Evolutionary conservation across 306 rosid genomes (phyloP), one percentile per base, ranked within the genome.

Genomic region (Malus orientalis): DNA sequence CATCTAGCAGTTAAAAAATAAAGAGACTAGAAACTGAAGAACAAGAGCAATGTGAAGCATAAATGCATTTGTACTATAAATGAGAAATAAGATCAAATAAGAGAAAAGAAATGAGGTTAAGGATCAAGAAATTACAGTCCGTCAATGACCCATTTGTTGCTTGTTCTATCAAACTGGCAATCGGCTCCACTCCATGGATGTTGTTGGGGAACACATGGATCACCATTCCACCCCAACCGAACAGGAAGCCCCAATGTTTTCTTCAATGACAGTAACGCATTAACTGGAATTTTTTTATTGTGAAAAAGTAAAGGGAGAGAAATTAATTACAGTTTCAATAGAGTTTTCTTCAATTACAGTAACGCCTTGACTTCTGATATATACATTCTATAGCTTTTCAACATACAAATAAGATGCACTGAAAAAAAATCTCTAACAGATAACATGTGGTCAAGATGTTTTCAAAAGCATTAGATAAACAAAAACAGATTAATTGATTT

Each of bases 131-230:
- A 53, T 78, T 96, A 96, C 99, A 92, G 90, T 82, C 98, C 99
- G 64, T 92, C 96, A 33, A 96, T 88, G 86, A 91, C 88, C 99
- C 96, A 96, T 85, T 86, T 91, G 85, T 80, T 74, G 66, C 81
- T 85, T 53, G 61, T 81, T 82, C 63, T 87, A 82, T 96, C 92
- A 30, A 79, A 82, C 65, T 86, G 97, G 83, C 98, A 92, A 76
- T 89, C 94, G 29, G 89, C 96, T 82, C 99, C 99, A 44, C 87
- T 88, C 98, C 98, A 96, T 33, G 99, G 99, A 86, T 92, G 99
- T 73, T 96, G 91, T 76, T 91, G 96, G 71, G 99, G 99, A 82
- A 91, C 97, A 59, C 99, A 96, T 7, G 98, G 99, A 96, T 96
- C 99, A 57, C 99, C 99, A 51, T 96, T 92, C 99, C 99, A 96